A percentile compares a stretch with the other conserved stretches of the same genome.
Evolutionary conservation across 1,139 yeast species (phyloP).

Genomic region (Saccharomyces hybrid): DNA sequence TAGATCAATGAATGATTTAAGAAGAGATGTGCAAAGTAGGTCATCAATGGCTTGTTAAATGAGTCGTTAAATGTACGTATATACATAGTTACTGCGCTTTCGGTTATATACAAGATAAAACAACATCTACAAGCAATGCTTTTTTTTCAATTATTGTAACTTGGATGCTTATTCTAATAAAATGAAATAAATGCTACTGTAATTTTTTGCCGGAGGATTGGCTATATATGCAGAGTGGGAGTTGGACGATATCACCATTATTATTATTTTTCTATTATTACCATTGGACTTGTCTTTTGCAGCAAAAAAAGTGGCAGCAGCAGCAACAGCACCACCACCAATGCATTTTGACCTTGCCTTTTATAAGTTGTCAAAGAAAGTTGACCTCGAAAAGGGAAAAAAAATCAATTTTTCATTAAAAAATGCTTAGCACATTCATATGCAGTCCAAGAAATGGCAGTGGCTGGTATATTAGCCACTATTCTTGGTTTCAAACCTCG

Average conservation of each 20-base stretch:
- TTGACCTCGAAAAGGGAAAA: background rate
- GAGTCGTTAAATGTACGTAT: background rate
- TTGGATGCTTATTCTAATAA: background rate
- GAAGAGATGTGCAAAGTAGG: slow-evolving; percentile 21
- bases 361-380: background rate
- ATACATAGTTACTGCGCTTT: background rate
- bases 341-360: background rate
- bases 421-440: slow-evolving; percentile 85
- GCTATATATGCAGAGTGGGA: background rate
- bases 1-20: slow-evolving; percentile 27
- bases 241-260: background rate
- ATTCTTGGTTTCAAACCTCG: slow-evolving; percentile 90
- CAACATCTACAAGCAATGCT: background rate
- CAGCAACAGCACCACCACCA: background rate
- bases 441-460: slow-evolving; percentile 97
- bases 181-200: background rate
- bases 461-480: slow-evolving; percentile 88
- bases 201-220: background rate
- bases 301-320: background rate
- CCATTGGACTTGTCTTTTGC: background rate
- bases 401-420: slow-evolving; percentile 3
- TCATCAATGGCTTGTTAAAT: slow-evolving; percentile 2
- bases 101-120: background rate
- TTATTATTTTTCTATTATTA: background rate
- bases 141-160: background rate